A percentile compares a stretch with the other conserved stretches of the same genome.
Evolutionary conservation across 176 grass and related monocot genomes (phyloP).

Genomic region (Oryza meridionalis): DNA sequence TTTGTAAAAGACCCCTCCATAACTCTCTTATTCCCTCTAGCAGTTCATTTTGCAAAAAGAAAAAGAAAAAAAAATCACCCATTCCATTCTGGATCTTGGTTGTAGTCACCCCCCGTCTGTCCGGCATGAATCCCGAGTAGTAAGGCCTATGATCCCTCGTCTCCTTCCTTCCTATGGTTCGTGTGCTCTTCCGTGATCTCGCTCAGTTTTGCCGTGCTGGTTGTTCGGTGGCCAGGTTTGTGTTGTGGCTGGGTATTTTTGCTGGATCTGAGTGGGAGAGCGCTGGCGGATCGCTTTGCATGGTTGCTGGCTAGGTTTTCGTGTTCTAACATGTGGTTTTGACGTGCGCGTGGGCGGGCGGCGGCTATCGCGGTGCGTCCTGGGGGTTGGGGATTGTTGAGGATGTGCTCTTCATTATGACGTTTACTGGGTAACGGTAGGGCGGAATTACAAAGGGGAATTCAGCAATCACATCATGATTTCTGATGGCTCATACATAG

Average conservation of each 20-base stretch:
- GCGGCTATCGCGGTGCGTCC: too few relatives aligned
- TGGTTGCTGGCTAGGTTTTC: too few relatives aligned
- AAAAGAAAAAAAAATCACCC: too few relatives aligned
- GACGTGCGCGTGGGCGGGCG: too few relatives aligned
- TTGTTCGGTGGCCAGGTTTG: too few relatives aligned
- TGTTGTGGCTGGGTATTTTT: neutral
- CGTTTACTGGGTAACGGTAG: neutral
- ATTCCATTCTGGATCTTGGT: neutral
- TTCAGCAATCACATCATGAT: neutral
- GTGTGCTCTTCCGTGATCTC: neutral
- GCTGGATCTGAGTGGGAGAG: neutral
- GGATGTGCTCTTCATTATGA: neutral
- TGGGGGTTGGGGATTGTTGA: too few relatives aligned
- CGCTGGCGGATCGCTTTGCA: neutral
- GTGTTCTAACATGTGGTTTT: too few relatives aligned
- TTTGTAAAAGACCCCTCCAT: too few relatives aligned
- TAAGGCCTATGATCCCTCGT: constrained; percentile 41
- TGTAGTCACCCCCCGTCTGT: too few relatives aligned
- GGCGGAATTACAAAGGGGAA: neutral
- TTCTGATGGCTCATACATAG: neutral
- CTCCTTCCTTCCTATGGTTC: constrained; percentile 1
- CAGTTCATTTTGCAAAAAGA: too few relatives aligned
- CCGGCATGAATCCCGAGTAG: constrained; percentile 76
- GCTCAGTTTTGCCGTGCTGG: neutral
- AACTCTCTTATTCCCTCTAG: too few relatives aligned